Evolutionary conservation across 2,329 filamentous ascomycete species (phyloP).

Genomic region (Aspergillus cejpii): DNA sequence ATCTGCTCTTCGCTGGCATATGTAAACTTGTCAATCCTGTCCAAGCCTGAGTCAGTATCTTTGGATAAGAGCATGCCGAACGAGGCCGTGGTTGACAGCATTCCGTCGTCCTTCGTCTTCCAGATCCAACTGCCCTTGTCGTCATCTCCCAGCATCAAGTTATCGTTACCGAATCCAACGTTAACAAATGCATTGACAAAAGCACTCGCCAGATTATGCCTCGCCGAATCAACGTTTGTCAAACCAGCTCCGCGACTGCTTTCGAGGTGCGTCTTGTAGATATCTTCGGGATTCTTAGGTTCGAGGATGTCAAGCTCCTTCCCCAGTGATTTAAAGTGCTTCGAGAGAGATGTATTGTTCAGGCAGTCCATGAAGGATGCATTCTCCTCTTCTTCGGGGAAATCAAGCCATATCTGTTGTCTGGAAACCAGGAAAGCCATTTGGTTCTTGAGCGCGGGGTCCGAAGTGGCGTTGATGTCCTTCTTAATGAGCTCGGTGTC

Average conservation of each 20-base stretch:
- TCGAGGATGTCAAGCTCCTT: constrained; percentile 97
- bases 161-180: constrained; percentile 89
- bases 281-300: constrained; percentile 94
- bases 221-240: constrained; percentile 90
- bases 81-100: constrained; percentile 93
- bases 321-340: constrained; percentile 87
- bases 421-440: constrained; percentile 87
- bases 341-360: constrained; percentile 78
- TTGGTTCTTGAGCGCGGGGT: constrained; percentile 81
- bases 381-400: constrained; percentile 60
- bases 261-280: constrained; percentile 98
- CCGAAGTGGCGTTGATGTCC: constrained; percentile 72
- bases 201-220: constrained; percentile 89
- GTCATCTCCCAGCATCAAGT: constrained; percentile 90
- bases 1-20: constrained; percentile 77
- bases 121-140: constrained; percentile 93
- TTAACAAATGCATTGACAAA: constrained; percentile 98
- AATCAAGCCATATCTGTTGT: constrained; percentile 77
- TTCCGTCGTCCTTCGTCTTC: constrained; percentile 98
- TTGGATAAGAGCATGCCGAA: constrained; percentile 85
- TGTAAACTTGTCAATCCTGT: constrained; percentile 92
- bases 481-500: constrained; percentile 73
- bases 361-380: constrained; percentile 73
- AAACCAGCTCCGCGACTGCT: constrained; percentile 86
- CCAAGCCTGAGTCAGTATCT: constrained; percentile 86